Percentiles rank a stretch among this genome's conserved stretches.
These are phyloP conservation scores for Trichaptum fuscoviolaceum DNA, from an alignment of 768 basidiomycete genomes.

Conservation along the genomic window DNA sequence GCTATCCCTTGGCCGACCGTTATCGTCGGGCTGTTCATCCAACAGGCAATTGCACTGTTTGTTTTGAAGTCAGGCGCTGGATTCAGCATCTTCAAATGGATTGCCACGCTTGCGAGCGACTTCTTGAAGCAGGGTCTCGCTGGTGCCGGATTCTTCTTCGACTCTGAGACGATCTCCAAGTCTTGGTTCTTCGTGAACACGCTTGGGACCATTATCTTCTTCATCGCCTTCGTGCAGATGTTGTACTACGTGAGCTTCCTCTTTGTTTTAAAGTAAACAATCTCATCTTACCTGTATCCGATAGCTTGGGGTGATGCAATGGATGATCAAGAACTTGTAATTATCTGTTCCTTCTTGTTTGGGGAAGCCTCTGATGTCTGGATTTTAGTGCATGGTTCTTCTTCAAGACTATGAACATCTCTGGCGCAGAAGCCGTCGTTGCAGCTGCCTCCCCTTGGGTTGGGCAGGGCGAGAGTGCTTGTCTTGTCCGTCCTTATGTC, in stretches of 20 bases:
- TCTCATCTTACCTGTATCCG: not conserved
- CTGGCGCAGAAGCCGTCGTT: constrained; percentile 93
- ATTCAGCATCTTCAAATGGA: constrained; percentile 78
- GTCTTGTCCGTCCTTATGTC: constrained; percentile 79
- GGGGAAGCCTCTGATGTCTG: not conserved
- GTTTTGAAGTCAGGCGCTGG: constrained; percentile 84
- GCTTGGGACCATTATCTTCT: constrained; percentile 82
- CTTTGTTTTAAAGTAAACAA: not conserved
- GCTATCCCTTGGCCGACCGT: constrained; percentile 83
- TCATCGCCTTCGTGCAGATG: constrained; percentile 91
- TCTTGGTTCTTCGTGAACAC: constrained; percentile 86
- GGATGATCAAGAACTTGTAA: constrained; percentile 82
- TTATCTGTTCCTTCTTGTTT: constrained; percentile 18
- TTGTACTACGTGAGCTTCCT: constrained; percentile 56
- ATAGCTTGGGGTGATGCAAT: constrained; percentile 84
- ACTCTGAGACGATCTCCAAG: constrained; percentile 53
- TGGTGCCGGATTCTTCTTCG: constrained; percentile 84
- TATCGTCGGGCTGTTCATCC: constrained; percentile 78
- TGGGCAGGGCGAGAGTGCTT: constrained; percentile 86
- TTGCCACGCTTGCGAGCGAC: constrained; percentile 75
- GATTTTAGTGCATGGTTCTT: constrained; percentile 78
- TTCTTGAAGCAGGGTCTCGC: constrained; percentile 64
- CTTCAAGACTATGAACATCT: constrained; percentile 86
- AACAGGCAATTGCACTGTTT: constrained; percentile 84
- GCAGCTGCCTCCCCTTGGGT: constrained; percentile 93